Percentiles rank a stretch among this genome's conserved stretches.
phyloP scores from a whole-genome alignment of 179 eudicot genomes.

The Kewa caespitosa region DNA sequence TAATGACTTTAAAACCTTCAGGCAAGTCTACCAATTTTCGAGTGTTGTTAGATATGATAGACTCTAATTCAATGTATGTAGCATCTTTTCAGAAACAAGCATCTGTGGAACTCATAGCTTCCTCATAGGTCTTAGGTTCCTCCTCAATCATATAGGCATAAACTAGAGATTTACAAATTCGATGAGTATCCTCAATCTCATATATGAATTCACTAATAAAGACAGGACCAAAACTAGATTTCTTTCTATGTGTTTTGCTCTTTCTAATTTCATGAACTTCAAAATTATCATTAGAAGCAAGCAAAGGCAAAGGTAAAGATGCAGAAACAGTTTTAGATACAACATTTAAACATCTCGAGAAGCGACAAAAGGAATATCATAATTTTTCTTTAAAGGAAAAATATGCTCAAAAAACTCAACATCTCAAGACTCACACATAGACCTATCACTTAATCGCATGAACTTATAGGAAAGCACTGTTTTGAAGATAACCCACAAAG shows the following conservation, averaged over 20 bases:
- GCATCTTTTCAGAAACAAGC: background rate
- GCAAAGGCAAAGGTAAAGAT: background rate
- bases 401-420: background rate
- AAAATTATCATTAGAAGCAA: background rate
- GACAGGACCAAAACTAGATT: background rate
- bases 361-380: background rate
- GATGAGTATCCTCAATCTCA: background rate
- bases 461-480: background rate
- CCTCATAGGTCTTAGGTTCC: background rate
- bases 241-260: background rate
- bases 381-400: background rate
- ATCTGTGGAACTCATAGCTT: background rate
- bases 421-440: background rate
- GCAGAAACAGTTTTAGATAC: background rate
- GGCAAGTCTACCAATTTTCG: background rate
- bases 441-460: background rate
- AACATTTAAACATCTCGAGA: background rate
- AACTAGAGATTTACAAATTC: background rate
- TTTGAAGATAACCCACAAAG: background rate
- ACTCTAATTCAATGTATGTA: background rate
- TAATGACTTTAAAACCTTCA: background rate
- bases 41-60: background rate
- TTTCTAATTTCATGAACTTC: background rate
- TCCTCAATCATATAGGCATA: background rate
- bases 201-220: background rate